Base-by-base conservation (phyloP, 1,139 yeast species). In the Scheffersomyces illinoinensis region DNA sequence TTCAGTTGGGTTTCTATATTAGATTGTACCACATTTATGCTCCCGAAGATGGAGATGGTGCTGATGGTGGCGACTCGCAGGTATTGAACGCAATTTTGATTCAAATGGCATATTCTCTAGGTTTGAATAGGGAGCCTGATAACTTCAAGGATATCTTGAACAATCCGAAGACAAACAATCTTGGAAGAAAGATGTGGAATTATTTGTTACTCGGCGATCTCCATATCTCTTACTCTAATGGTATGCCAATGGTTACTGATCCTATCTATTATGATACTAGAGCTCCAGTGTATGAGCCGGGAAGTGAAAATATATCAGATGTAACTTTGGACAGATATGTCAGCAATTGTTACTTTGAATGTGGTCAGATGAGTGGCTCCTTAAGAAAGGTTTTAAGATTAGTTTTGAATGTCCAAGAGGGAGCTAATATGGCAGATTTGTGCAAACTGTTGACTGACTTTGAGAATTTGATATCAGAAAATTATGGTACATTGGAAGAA, bases 51-150 rank as follows among this genome's bases (percentile, higher is more conserved):
- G 84, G 85, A 24, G 76, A 76, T 57, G 67, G 67, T 10, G 74
- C 75, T 5, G 84, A 82, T 59, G 86, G 84, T 50, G 82, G 83
- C 12, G 84, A 77, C 56, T 69, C 79, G 0, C 82, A 78, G 56
- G 74, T 79, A 1, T 76, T 75, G 59, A 71, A 76, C 10, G 84
- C 85, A 4, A 69, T 81, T 63, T 64, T 85, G 51, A 66, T 82
- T 2, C 83, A 81, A 60, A 75, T 79, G 71, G 87, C 83, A 0
- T 72, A 75, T 50, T 73, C 83, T 0, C 70, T 83, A 51, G 87
- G 87, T 0, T 64, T 85, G 50, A 80, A 85, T 67, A 70, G 86
- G 57, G 88, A 85, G 61, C 86, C 83, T 3, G 68, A 64, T 33
- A 74, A 62, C 47, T 73, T 72, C 55, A 60, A 62, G 17, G 71